phyloP scores from a whole-genome alignment of 1,139 yeast genomes.

The Magnusiomyces tetraspermus region DNA sequence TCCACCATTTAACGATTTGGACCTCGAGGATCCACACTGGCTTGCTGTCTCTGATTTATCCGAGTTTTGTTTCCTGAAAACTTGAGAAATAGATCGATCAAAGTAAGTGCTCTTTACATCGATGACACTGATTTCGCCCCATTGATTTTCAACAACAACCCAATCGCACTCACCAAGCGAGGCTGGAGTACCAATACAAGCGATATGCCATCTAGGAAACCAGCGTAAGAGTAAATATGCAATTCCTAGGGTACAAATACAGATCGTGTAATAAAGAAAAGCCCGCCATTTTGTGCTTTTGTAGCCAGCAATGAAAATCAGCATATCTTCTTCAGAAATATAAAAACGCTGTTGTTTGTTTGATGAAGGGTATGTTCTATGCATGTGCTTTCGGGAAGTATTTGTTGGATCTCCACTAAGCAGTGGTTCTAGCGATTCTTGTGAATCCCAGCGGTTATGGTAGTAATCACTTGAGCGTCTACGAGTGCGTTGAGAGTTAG shows the following conservation, averaged over 20 bases:
- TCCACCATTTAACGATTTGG: no score
- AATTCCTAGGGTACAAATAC: slow-evolving; percentile 56
- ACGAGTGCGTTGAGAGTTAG: slow-evolving; percentile 11
- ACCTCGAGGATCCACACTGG: no score
- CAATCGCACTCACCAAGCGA: slow-evolving; percentile 81
- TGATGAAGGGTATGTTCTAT: slow-evolving; percentile 32
- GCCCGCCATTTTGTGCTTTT: slow-evolving; percentile 42
- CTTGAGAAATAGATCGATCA: slow-evolving; percentile 61
- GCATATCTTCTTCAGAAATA: slow-evolving; percentile 90
- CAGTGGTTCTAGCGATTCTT: slow-evolving; percentile 18
- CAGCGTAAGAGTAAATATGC: slow-evolving; percentile 69
- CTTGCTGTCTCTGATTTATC: slow-evolving; percentile 3
- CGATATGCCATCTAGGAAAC: slow-evolving; percentile 70
- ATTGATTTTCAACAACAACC: slow-evolving; percentile 90
- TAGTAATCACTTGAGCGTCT: slow-evolving; percentile 10
- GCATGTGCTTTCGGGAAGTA: slow-evolving; percentile 6
- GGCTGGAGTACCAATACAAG: slow-evolving; percentile 52
- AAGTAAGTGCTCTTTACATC: slow-evolving; percentile 50
- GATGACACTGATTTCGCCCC: slow-evolving; percentile 68
- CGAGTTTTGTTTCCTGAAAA: slow-evolving; percentile 37
- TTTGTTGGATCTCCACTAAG: slow-evolving; percentile 10
- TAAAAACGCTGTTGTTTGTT: slow-evolving; percentile 62
- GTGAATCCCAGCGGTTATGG: slow-evolving; percentile 14
- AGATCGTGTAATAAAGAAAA: slow-evolving; percentile 44
- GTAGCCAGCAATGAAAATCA: slow-evolving; percentile 90